Evolutionary conservation across 768 basidiomycete genomes (phyloP).

Genomic region (Lactarius hengduanensis): DNA sequence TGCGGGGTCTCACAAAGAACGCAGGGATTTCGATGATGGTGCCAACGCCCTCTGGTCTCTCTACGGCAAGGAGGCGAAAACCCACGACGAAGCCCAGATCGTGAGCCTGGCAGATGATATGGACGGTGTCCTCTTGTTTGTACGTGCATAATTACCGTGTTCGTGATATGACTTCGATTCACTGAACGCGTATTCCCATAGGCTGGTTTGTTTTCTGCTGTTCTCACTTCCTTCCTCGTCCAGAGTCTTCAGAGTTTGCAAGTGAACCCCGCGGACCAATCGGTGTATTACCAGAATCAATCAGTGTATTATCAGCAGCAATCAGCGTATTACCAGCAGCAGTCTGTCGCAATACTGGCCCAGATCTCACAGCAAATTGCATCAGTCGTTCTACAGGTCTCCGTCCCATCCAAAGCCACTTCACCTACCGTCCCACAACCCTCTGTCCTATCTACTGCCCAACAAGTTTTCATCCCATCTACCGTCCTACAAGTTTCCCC

Average conservation of each 20-base stretch:
- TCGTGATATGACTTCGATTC: background rate
- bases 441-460: too few species aligned
- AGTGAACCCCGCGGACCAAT: conserved; percentile 1
- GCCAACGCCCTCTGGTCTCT: conserved; percentile 12
- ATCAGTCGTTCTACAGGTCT: background rate
- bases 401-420: background rate
- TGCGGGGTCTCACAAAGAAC: background rate
- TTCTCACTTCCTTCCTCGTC: conserved; percentile 17
- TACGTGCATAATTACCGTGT: background rate
- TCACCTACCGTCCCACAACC: background rate
- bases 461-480: too few species aligned
- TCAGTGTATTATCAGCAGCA: conserved; percentile 10
- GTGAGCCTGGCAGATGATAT: background rate
- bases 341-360: conserved; percentile 11
- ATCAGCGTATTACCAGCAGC: conserved; percentile 2
- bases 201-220: conserved; percentile 23
- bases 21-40: conserved; percentile 4
- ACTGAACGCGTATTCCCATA: background rate
- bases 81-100: background rate
- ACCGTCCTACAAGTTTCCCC: too few species aligned
- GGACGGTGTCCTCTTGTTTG: background rate
- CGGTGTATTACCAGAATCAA: conserved; percentile 11
- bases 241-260: conserved; percentile 13
- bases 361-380: conserved; percentile 21
- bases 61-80: background rate